Percentiles rank a stretch among this genome's conserved stretches.
These are phyloP conservation scores for Chrysosporium queenslandicum DNA, from an alignment of 2,329 filamentous ascomycete species.

Conservation along the genomic window DNA sequence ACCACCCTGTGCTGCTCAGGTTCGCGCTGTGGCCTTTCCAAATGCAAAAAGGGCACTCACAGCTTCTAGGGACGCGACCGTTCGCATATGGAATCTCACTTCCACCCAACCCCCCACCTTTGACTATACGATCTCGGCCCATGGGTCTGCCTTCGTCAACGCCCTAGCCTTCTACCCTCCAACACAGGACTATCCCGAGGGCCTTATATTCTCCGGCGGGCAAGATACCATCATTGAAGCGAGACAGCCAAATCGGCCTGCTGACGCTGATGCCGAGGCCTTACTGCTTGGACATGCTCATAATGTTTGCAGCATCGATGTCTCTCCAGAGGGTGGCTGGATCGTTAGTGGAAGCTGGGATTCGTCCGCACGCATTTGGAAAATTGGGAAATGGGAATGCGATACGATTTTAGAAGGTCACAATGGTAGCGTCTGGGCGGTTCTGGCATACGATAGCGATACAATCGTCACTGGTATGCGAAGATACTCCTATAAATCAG, in stretches of 20 bases:
- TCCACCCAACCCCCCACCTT: conserved; percentile 58
- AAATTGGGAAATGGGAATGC: conserved; percentile 72
- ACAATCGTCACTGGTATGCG: conserved; percentile 62
- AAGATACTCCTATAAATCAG: neutral
- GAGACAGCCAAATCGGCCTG: conserved; percentile 56
- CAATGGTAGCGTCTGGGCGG: conserved; percentile 79
- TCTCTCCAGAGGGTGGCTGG: conserved; percentile 59
- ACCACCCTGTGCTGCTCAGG: conserved; percentile 44
- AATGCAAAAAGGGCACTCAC: conserved; percentile 63
- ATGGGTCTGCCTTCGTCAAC: conserved; percentile 81
- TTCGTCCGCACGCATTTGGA: conserved; percentile 76
- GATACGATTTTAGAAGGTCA: conserved; percentile 64
- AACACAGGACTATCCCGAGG: conserved; percentile 58
- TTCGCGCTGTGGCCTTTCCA: conserved; percentile 75
- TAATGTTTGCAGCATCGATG: conserved; percentile 81
- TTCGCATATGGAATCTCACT: conserved; percentile 70
- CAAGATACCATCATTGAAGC: conserved; percentile 91
- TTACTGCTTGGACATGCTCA: conserved; percentile 75
- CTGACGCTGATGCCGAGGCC: conserved; percentile 70
- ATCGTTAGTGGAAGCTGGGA: conserved; percentile 95
- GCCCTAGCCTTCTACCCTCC: conserved; percentile 66
- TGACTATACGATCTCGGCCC: conserved; percentile 66
- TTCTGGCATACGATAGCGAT: conserved; percentile 67
- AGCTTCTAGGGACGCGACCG: conserved; percentile 82
- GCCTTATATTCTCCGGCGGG: conserved; percentile 76